Conservation (phyloP, 306 rosid species). For the Comarum palustre region DNA sequence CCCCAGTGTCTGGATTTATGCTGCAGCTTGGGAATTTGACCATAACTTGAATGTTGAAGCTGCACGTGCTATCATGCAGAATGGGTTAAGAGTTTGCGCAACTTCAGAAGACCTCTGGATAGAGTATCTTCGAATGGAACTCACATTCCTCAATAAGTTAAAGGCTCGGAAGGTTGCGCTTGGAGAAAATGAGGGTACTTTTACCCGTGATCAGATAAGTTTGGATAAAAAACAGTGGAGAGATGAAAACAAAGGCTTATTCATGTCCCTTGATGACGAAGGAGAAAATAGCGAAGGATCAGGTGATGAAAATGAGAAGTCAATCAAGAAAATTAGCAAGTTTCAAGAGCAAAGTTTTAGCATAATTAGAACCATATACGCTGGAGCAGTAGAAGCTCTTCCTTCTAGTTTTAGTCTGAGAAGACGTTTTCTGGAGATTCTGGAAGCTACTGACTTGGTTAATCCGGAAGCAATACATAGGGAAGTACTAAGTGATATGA, state of each 20-base stretch:
- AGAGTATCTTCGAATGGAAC: conserved; percentile 94
- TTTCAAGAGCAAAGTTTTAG: conserved; percentile 60
- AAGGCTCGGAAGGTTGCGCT: conserved; percentile 91
- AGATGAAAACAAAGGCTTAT: conserved; percentile 71
- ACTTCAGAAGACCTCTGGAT: conserved; percentile 87
- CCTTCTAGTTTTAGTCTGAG: conserved; percentile 72
- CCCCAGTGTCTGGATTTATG: conserved; percentile 87
- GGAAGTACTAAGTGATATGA: conserved; percentile 62
- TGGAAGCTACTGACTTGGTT: conserved; percentile 69
- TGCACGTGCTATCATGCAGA: conserved; percentile 87
- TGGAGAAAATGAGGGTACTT: conserved; percentile 78
- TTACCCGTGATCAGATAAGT: conserved; percentile 36
- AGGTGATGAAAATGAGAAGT: conserved; percentile 33
- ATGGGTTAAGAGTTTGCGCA: conserved; percentile 75
- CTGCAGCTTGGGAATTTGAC: conserved; percentile 99
- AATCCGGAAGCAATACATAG: conserved; percentile 55
- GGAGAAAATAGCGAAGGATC: conserved; percentile 31
- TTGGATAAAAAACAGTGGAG: conserved; percentile 69
- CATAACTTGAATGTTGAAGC: conserved; percentile 67
- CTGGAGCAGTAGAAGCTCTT: conserved; percentile 63
- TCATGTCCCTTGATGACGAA: conserved; percentile 55
- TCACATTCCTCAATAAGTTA: conserved; percentile 73
- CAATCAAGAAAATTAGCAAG: conserved; percentile 35
- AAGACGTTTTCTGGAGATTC: conserved; percentile 67
- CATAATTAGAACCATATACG: conserved; percentile 54